Evolutionary conservation across 2,329 filamentous ascomycete species (phyloP), one percentile per base, ranked within the genome.

Genomic region (Exophiala viscosa): DNA sequence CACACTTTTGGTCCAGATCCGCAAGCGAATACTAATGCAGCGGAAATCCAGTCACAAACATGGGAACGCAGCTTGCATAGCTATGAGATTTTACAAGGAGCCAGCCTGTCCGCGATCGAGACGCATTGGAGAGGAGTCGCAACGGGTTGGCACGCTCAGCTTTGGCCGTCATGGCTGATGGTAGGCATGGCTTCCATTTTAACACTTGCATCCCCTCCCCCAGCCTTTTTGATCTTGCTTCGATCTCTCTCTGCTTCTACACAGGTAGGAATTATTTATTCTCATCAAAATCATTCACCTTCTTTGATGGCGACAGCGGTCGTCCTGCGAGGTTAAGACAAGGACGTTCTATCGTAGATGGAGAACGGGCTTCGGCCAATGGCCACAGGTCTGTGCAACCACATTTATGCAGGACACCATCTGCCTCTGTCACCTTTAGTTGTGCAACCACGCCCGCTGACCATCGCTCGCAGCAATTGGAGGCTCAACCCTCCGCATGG

Each of bases 351-450:
- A 42, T 33, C 35, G 28, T 17, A 23, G 34, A 49, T 50, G 49
- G 32, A 47, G 4, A 13, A 15, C 13, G 23, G 40, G 3, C 14
- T 23, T 44, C 41, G 41, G 28, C 43, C 10, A 53, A 47, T 50
- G 28, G 44, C 45, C 15, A 38, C 15, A 48, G 54, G 54, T 57
- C 35, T 51, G 54, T 49, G 40, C 49, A 35, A 54, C 54, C 47
- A 38, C 35, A 31, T 31, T n/a, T 41, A 54, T 54, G 50, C 50
- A 53, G 23, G 40, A 48, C 38, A 45, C 17, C 18, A 20, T 40
- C 42, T 31, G 15, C 17, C 40, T 28, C 41, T 43, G 42, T n/a
- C 41, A 31, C 28, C 45, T 42, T 14, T 43, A 45, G 40, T 32
- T 43, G 53, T 55, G 33, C 48, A 17, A 52, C 39, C 38, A 15